Conservation (phyloP, 805 yeast genomes). For the Clavispora santaluciae region DNA sequence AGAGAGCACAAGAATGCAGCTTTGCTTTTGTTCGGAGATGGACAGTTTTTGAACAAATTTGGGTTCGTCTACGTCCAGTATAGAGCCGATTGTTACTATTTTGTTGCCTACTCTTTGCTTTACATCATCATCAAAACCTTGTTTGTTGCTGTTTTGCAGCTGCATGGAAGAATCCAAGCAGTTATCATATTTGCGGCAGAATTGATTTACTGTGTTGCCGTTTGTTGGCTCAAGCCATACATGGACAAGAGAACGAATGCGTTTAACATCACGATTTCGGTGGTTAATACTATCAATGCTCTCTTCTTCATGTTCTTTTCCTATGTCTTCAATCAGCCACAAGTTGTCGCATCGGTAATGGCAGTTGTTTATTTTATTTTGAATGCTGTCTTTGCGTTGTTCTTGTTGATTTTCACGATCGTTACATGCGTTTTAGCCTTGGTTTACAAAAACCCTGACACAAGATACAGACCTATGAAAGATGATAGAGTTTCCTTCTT, state of each 20-base stretch:
- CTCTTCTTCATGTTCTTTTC: slow-evolving; percentile 87
- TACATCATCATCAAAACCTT: slow-evolving; percentile 72
- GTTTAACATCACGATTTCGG: slow-evolving; percentile 83
- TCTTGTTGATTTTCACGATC: slow-evolving; percentile 78
- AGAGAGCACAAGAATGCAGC: slow-evolving; percentile 86
- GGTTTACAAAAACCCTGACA: slow-evolving; percentile 87
- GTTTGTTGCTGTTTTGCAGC: slow-evolving; percentile 82
- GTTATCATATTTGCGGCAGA: slow-evolving; percentile 73
- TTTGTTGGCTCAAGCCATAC: slow-evolving; percentile 78
- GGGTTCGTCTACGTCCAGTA: slow-evolving; percentile 92
- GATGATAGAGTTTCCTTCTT: slow-evolving; percentile 97
- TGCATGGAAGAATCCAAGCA: slow-evolving; percentile 77
- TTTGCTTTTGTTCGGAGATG: slow-evolving; percentile 81
- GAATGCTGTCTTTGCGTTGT: slow-evolving; percentile 84
- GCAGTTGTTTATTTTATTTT: slow-evolving; percentile 85
- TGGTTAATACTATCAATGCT: slow-evolving; percentile 76
- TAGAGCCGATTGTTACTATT: slow-evolving; percentile 83
- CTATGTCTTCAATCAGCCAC: slow-evolving; percentile 75
- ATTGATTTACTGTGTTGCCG: slow-evolving; percentile 55
- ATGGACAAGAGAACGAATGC: slow-evolving; percentile 93
- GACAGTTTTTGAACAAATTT: slow-evolving; percentile 71
- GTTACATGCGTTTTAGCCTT: slow-evolving; percentile 83
- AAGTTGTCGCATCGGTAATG: slow-evolving; percentile 84
- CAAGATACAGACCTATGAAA: slow-evolving; percentile 91
- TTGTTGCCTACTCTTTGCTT: slow-evolving; percentile 58